These are phyloP conservation scores for Termitomyces sp. DNA, from an alignment of 768 basidiomycete genomes.

Conservation along the genomic window DNA sequence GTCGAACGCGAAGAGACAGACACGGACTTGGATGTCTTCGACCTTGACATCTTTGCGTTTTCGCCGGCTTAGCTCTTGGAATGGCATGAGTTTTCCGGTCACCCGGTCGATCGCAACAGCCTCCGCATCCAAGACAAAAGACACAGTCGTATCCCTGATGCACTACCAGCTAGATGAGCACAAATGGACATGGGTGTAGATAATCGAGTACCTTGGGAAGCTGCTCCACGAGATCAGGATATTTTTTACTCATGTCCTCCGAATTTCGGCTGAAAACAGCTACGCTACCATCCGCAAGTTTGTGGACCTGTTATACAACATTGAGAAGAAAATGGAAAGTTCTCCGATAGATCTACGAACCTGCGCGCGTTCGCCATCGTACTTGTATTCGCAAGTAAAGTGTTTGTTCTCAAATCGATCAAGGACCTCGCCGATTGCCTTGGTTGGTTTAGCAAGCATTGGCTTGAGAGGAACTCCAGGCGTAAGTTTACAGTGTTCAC, in stretches of 20 bases:
- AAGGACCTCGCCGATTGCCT: conserved; percentile 95
- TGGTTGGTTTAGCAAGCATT: conserved; percentile 98
- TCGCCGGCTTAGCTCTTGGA: conserved; percentile 92
- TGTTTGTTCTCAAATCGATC: conserved; percentile 93
- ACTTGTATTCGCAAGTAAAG: conserved; percentile 99
- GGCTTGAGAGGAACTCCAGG: conserved; percentile 97
- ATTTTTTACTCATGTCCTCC: conserved; percentile 99
- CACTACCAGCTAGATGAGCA: conserved; percentile 44
- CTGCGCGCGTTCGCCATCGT: conserved; percentile 97
- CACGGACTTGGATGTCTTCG: conserved; percentile 95
- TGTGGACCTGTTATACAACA: conserved; percentile 62
- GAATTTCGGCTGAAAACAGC: conserved; percentile 96
- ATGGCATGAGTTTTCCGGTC: conserved; percentile 87
- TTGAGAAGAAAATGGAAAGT: background rate
- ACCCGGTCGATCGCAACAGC: conserved; percentile 91
- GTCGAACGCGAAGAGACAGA: conserved; percentile 96
- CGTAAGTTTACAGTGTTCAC: conserved; percentile 79
- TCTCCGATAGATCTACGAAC: conserved; percentile 25
- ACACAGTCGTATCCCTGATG: conserved; percentile 74
- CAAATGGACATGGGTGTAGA: background rate
- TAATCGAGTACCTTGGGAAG: conserved; percentile 57
- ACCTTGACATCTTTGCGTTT: conserved; percentile 98
- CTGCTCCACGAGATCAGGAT: conserved; percentile 96
- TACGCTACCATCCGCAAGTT: conserved; percentile 73
- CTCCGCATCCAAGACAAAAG: conserved; percentile 95